These are phyloP conservation scores for Drechslera avenae DNA, from an alignment of 2,329 filamentous ascomycete species.

Conservation along the genomic window DNA sequence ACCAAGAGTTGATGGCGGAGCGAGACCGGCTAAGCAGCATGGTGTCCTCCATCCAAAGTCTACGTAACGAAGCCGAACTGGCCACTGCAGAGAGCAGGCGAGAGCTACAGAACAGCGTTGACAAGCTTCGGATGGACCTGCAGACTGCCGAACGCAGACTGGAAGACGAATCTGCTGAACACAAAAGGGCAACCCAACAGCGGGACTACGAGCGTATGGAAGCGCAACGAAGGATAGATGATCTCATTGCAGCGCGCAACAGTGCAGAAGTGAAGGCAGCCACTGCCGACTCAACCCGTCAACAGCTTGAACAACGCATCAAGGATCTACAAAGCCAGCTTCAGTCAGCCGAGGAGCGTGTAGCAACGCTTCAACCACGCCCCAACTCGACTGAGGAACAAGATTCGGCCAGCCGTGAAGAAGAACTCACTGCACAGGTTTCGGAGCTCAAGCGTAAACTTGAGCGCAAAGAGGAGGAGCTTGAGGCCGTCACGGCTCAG, in stretches of 20 bases:
- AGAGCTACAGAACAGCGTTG: slow-evolving; percentile 76
- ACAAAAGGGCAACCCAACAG: slow-evolving; percentile 78
- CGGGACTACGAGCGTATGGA: slow-evolving; percentile 92
- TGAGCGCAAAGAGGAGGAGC: slow-evolving; percentile 77
- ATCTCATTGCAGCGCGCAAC: slow-evolving; percentile 79
- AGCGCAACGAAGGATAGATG: slow-evolving; percentile 88
- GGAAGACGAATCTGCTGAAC: slow-evolving; percentile 80
- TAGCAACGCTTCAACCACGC: slow-evolving; percentile 79
- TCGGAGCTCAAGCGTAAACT: slow-evolving; percentile 86
- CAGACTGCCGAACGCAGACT: slow-evolving; percentile 80
- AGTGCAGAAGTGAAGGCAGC: slow-evolving; percentile 86
- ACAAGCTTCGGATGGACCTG: slow-evolving; percentile 79
- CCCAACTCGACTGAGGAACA: slow-evolving; percentile 57
- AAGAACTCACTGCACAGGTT: slow-evolving; percentile 82
- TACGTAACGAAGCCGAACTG: slow-evolving; percentile 90
- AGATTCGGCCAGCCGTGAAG: slow-evolving; percentile 66
- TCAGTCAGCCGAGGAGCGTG: slow-evolving; percentile 85
- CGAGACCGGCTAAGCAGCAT: slow-evolving; percentile 81
- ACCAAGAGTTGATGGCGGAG: slow-evolving; percentile 82
- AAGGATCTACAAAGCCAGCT: slow-evolving; percentile 89
- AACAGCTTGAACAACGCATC: slow-evolving; percentile 86
- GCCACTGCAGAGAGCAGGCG: slow-evolving; percentile 81
- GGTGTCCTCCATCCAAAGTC: slow-evolving; percentile 80
- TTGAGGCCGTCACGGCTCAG: slow-evolving; percentile 80
- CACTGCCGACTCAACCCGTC: slow-evolving; percentile 81